Percentiles rank a stretch among this genome's conserved stretches.
Conservation (phyloP, 2,329 filamentous ascomycete genomes). For the Xylariaceae sp. region DNA sequence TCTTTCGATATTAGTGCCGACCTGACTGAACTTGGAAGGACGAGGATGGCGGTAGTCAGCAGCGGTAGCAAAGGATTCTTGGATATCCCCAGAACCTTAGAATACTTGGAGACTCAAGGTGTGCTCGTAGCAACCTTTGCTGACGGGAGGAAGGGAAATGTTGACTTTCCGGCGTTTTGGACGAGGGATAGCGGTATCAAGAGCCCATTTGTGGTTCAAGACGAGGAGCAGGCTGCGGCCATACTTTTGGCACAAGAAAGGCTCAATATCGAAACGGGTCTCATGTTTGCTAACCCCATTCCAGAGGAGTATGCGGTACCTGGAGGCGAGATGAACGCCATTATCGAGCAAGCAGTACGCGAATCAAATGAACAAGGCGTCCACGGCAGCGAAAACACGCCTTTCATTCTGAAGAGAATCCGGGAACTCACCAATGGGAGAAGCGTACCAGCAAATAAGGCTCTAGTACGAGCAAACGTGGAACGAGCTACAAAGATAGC, state of each 20-base stretch:
- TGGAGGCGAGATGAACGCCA: slow-evolving; percentile 70
- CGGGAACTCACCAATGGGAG: slow-evolving; percentile 76
- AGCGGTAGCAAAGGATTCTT: slow-evolving; percentile 96
- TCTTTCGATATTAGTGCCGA: slow-evolving; percentile 96
- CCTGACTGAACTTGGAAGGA: slow-evolving; percentile 89
- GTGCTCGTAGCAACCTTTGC: slow-evolving; percentile 89
- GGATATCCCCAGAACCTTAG: slow-evolving; percentile 87
- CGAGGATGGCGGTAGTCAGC: slow-evolving; percentile 84
- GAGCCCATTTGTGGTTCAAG: slow-evolving; percentile 77
- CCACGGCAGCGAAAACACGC: slow-evolving; percentile 80
- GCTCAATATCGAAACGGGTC: slow-evolving; percentile 76
- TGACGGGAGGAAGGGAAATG: slow-evolving; percentile 72
- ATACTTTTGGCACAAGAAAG: slow-evolving; percentile 81
- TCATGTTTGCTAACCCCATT: slow-evolving; percentile 90
- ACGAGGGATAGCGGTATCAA: slow-evolving; percentile 82
- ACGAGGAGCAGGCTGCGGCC: slow-evolving; percentile 84
- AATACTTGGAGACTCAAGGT: slow-evolving; percentile 74
- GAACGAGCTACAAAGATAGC: slow-evolving; percentile 61
- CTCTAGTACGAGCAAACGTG: slow-evolving; percentile 62
- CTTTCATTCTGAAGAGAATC: slow-evolving; percentile 80
- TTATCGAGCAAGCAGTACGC: slow-evolving; percentile 71
- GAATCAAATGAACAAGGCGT: slow-evolving; percentile 70
- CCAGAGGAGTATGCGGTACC: slow-evolving; percentile 74
- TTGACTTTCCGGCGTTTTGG: slow-evolving; percentile 95
- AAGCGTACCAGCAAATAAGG: slow-evolving; percentile 77